Base-by-base conservation (phyloP, 139 green algal genomes). In the Coccomyxa sp. region DNA sequence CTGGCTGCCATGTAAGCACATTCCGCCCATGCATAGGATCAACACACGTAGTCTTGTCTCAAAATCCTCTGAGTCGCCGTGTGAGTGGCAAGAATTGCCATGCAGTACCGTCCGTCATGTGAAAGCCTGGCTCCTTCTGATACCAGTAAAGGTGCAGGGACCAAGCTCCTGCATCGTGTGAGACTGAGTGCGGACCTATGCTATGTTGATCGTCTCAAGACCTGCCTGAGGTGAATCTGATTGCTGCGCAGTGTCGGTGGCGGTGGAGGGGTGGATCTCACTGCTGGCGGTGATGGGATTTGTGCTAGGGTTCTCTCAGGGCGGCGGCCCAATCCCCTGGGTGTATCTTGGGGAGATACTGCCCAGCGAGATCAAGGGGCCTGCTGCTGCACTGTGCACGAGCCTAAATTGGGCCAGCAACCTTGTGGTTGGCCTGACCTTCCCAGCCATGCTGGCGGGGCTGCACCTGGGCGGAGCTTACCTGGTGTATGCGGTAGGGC, bases 291-390 rank as follows among this genome's bases (percentile, higher is more conserved):
- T 91, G 27, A 36, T 95, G 18, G 74, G 33, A 0, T 97, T 91
- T 83, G 84, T 92, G 4, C 24, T 90, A 10, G 82, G 83, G 36
- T 97, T 96, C 73, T 86, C 87, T 0, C 44, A 95, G 54, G 93
- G 94, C 24, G 83, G 78, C 0, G 93, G 93, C 1, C 92, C 93
- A 6, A 82, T 97, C 22, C 90, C 93, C 9, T 95, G 85, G 73
- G 70, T 98, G 7, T 90, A 95, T 55, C 68, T 96, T 34, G 75
- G 80, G 0, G 93, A 97, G 81, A 88, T 97, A 0, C 84, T 96
- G 71, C 82, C 88, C 8, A 73, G 77, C 1, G 44, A 70, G 27
- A 93, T 97, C 78, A 94, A 95, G 77, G 91, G 91, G 12, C 37
- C 50, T 7, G 82, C 78, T 22, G 81, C 81, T 6, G 84, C 85